phyloP scores from a whole-genome alignment of 768 basidiomycete species.

The Rubroboletus pulcherrimus region DNA sequence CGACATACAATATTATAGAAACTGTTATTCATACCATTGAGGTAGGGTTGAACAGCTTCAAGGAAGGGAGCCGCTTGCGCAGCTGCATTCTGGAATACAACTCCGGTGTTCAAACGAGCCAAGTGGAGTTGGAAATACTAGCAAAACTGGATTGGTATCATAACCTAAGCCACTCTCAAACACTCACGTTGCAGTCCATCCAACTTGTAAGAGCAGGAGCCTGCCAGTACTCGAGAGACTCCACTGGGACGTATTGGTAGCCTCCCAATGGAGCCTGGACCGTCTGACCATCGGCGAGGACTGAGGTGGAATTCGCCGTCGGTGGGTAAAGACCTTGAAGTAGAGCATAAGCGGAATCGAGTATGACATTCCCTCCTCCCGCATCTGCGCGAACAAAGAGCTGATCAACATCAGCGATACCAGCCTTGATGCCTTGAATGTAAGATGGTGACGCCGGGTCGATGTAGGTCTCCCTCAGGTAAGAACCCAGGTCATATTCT shows the following conservation, averaged over 20 bases:
- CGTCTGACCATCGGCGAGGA: slow-evolving; percentile 69
- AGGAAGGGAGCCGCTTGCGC: slow-evolving; percentile 63
- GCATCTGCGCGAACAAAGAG: slow-evolving; percentile 75
- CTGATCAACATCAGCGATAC: slow-evolving; percentile 65
- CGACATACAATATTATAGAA: slow-evolving; percentile 64
- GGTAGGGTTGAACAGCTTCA: slow-evolving; percentile 57
- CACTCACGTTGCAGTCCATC: slow-evolving; percentile 52
- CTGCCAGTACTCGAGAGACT: slow-evolving; percentile 54
- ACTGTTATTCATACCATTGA: slow-evolving; percentile 58
- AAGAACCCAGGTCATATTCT: slow-evolving; percentile 57
- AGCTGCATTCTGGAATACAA: slow-evolving; percentile 52
- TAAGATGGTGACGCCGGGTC: slow-evolving; percentile 57
- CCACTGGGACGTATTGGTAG: slow-evolving; percentile 75
- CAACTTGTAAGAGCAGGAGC: slow-evolving; percentile 73
- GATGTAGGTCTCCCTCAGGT: slow-evolving; percentile 63
- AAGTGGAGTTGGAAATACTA: slow-evolving; percentile 30
- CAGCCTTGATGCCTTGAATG: slow-evolving; percentile 61
- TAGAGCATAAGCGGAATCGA: slow-evolving; percentile 79
- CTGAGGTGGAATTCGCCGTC: slow-evolving; percentile 56
- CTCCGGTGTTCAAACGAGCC: slow-evolving; percentile 18
- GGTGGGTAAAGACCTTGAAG: slow-evolving; percentile 86
- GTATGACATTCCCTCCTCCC: slow-evolving; percentile 74
- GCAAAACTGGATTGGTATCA: background rate
- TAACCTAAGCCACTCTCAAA: background rate
- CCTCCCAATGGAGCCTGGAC: slow-evolving; percentile 74